phyloP scores from a whole-genome alignment of 2,329 filamentous ascomycete species.

The Paraconiothyrium brasiliense region DNA sequence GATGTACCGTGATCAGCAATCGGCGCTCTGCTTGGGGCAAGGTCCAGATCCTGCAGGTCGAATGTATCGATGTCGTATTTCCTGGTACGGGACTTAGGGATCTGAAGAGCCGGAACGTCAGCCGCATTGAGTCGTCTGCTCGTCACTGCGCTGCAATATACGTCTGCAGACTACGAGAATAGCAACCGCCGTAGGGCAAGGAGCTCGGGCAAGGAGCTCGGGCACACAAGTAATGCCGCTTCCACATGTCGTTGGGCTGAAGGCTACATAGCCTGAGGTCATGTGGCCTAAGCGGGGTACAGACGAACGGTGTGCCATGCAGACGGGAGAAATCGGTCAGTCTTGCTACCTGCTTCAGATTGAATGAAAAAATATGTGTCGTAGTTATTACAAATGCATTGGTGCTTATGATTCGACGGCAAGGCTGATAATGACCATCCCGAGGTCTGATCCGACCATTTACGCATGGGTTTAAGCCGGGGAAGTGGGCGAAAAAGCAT shows the following conservation, averaged over 20 bases:
- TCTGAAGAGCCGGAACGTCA: conserved; percentile 5
- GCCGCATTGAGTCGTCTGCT: neutral
- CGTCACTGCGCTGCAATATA: conserved; percentile 1
- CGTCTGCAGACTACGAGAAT: neutral
- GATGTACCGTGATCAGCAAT: conserved; percentile 9
- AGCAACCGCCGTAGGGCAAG: neutral
- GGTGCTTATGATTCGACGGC: conserved; percentile 1
- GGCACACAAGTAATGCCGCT: neutral
- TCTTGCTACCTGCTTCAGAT: neutral
- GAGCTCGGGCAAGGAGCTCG: neutral
- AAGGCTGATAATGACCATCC: neutral
- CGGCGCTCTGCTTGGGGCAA: neutral
- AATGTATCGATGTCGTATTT: neutral
- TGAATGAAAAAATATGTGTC: neutral
- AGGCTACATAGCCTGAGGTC: conserved; percentile 6
- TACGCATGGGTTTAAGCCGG: conserved; percentile 1
- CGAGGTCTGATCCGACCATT: neutral
- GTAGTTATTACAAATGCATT: neutral
- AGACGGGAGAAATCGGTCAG: conserved; percentile 4
- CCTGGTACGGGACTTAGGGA: conserved; percentile 12
- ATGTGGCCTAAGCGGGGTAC: conserved; percentile 4
- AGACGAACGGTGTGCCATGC: conserved; percentile 4
- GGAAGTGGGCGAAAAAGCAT: neutral
- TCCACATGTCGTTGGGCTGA: conserved; percentile 1
- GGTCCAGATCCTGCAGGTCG: conserved; percentile 5